Evolutionary conservation across 208 protist genomes (phyloP), one percentile per base, ranked within the genome.

Genomic region (Wallacemonas sp.): DNA sequence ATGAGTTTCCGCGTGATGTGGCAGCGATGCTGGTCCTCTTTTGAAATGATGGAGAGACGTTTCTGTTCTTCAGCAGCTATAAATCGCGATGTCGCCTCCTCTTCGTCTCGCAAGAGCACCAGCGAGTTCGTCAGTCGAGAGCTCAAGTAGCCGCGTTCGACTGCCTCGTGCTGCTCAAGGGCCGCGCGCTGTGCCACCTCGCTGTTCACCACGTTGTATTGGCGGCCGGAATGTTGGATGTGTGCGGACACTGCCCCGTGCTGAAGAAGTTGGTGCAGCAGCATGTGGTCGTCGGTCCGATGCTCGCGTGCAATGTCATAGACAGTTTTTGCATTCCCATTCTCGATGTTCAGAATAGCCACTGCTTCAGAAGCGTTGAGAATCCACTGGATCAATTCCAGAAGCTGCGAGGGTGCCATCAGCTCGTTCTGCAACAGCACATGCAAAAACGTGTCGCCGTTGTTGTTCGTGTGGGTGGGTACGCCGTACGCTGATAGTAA

Each of bases 361-460:
- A 37, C 10, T 27, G 75, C 58, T 3, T 66, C 72, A 19, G 48
- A 45, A 0, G 59, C 45, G 5, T 21, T 24, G 13, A 80, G 54
- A 22, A 90, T 52, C 63, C 80, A 84, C 37, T 64, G 54, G 36
- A 84, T 42, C 15, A 89, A 60, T 44, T 84, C 60, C 10, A 69
- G 17, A 2, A 83, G 45, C 32, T 76, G 61, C 0, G 3, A 10
- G 24, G 58, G 58, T 15, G 46, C 33, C 21, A 89, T 62, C 0
- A 8, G 17, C 6, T 26, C 44, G 59, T 93, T 93, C 15, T 19
- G 5, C 57, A 90, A 52, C 21, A 93, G 60, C 12, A 61, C 26
- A 30, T 93, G 87, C 8, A 93, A 42, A 71, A 93, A 87, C 0
- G 81, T 87, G n/a, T 81, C 61, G 6, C 71, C 74, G 4, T 63